These are phyloP conservation scores for Suillus subluteus DNA, from an alignment of 768 basidiomycete genomes.

Conservation along the genomic window DNA sequence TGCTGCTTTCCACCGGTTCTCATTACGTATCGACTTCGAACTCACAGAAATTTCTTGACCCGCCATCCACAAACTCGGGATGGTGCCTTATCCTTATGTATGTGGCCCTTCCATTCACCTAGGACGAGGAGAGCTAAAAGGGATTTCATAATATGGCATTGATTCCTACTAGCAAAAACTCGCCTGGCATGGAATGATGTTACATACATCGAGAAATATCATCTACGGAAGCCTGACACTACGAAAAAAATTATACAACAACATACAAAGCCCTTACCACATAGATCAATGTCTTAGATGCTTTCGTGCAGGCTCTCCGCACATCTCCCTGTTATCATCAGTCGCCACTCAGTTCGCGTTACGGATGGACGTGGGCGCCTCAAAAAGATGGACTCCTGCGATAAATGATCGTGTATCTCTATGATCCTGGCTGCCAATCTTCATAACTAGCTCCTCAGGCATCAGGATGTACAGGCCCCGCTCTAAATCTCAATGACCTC, in stretches of 20 bases:
- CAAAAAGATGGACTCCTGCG: constrained; percentile 29
- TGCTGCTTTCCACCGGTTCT: not conserved
- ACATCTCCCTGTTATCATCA: constrained; percentile 13
- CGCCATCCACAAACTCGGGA: not conserved
- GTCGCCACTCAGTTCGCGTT: constrained; percentile 46
- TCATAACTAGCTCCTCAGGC: not conserved
- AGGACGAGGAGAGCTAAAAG: not conserved
- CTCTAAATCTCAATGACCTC: constrained; percentile 1
- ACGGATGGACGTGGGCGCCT: constrained; percentile 73
- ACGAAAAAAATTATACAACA: not conserved
- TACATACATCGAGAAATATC: not conserved
- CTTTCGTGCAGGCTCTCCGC: constrained; percentile 14
- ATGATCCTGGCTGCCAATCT: not conserved
- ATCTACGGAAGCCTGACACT: not conserved
- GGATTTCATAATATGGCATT: not conserved
- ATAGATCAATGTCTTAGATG: constrained; percentile 19
- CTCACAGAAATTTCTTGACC: not conserved
- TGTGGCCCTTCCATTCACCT: not conserved
- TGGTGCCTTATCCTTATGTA: not conserved
- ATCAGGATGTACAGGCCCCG: too few relatives aligned
- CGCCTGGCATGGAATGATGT: not conserved
- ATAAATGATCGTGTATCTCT: not conserved
- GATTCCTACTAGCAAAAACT: not conserved
- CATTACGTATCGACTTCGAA: not conserved
- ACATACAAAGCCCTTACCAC: not conserved